These are phyloP conservation scores for Cytospora piceae DNA, from an alignment of 2,329 filamentous ascomycete genomes.

Conservation along the genomic window DNA sequence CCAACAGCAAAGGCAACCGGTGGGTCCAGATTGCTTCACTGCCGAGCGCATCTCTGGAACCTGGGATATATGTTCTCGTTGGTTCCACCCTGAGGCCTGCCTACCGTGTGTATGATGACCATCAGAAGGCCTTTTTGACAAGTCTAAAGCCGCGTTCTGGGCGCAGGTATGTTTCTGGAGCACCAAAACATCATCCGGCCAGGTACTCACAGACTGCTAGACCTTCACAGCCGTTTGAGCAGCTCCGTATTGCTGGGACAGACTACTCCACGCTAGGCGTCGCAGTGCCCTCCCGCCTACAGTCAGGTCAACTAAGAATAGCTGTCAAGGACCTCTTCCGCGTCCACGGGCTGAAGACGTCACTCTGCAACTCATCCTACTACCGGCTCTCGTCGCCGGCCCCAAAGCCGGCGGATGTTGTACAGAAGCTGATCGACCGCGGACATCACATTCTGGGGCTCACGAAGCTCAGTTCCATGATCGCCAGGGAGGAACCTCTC, in stretches of 20 bases:
- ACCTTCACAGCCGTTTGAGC: neutral
- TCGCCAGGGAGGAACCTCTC: conserved; percentile 32
- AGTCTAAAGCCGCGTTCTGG: neutral
- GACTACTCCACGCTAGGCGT: conserved; percentile 32
- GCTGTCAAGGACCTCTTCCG: conserved; percentile 42
- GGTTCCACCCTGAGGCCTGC: neutral
- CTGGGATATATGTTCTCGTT: conserved; percentile 10
- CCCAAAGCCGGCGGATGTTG: conserved; percentile 50
- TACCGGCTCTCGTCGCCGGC: conserved; percentile 53
- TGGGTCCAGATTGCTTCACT: neutral
- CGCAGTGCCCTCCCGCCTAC: conserved; percentile 45
- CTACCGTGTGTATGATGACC: conserved; percentile 11
- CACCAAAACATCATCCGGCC: too few relatives aligned
- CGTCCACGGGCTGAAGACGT: conserved; percentile 55
- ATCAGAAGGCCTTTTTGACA: conserved; percentile 12
- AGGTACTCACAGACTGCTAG: neutral
- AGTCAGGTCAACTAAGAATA: conserved; percentile 40
- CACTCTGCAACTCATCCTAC: conserved; percentile 62
- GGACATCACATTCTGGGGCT: conserved; percentile 61
- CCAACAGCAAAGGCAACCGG: neutral
- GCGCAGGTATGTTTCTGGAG: too few relatives aligned
- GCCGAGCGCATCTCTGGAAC: neutral
- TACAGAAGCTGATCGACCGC: conserved; percentile 59
- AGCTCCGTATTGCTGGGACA: neutral
- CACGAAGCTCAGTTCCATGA: conserved; percentile 55